Base-by-base conservation (phyloP, 768 basidiomycete species). In the Chalciporus chontae region DNA sequence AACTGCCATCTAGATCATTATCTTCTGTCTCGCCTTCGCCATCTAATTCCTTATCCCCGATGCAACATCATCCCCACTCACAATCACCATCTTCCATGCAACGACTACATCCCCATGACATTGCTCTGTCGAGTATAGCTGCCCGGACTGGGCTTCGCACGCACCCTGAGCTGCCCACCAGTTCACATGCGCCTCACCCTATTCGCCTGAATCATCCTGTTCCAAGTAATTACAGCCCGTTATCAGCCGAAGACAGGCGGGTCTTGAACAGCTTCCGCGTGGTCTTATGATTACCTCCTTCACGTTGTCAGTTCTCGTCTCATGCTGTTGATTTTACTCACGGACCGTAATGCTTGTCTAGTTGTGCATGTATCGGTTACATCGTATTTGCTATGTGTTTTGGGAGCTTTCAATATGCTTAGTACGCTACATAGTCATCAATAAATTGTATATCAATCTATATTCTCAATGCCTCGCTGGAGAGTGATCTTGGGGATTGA, bases 211-310 rank as follows among this genome's bases (percentile, higher is more conserved):
- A 52, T 21, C 55, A 52, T n/a, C 66, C 60, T 42, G 57, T 61
- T 15, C 58, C 63, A 36, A 63, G 53, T 13, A 64, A 55, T 40
- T 67, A 71, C 70, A 27, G 72, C 68, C 54, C 71, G 70, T 43
- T 81, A 29, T 69, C 80, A 9, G 69, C 76, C 40, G 83, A 84
- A 61, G 83, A 84, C 62, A 76, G 74, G 48, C 73, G 80, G 47
- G 78, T 73, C n/a, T 61, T 84, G 47, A 74, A 74, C 54, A 77
- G 78, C 40, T 77, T 84, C 59, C 77, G 77, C 39, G 73, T 83
- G 39, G 72, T 74, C 21, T 63, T 81, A 44, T 83, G 65, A 68
- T 48, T 27, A 55, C 52, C 9, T 32, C 2, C 2, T 15, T 23
- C 18, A 9, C 14, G 17, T 15, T 18, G 10, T 37, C 18, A n/a